Evolutionary conservation across 768 basidiomycete genomes (phyloP).

Genomic region (Hysterangium stoloniferum): DNA sequence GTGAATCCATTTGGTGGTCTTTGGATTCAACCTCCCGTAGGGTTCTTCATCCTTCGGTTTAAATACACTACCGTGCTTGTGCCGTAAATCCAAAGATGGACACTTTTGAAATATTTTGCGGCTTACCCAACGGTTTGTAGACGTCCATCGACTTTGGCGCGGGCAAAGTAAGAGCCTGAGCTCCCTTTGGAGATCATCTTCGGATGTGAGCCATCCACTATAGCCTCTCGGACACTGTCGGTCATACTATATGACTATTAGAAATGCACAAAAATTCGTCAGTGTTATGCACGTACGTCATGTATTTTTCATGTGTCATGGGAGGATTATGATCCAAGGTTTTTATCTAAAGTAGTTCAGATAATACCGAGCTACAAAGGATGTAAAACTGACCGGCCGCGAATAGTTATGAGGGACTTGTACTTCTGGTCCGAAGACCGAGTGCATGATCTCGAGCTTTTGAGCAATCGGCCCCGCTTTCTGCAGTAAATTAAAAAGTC

Average conservation of each 20-base stretch:
- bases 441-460: slow-evolving; percentile 69
- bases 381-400: slow-evolving; percentile 26
- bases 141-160: slow-evolving; percentile 66
- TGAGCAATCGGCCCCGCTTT: slow-evolving; percentile 43
- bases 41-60: slow-evolving; percentile 91
- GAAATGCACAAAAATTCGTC: slow-evolving; percentile 5
- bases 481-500: slow-evolving; percentile 26
- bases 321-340: slow-evolving; percentile 75
- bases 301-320: slow-evolving; percentile 68
- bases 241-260: slow-evolving; percentile 13
- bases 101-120: background rate
- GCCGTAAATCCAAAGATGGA: too few species aligned
- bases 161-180: slow-evolving; percentile 88
- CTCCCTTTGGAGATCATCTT: slow-evolving; percentile 89
- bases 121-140: slow-evolving; percentile 77
- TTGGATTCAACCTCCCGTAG: slow-evolving; percentile 82
- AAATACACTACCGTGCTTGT: slow-evolving; percentile 52
- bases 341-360: slow-evolving; percentile 43
- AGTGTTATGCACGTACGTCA: slow-evolving; percentile 41
- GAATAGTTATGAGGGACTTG: slow-evolving; percentile 25
- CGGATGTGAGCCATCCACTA: slow-evolving; percentile 73
- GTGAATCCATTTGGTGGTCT: slow-evolving; percentile 90
- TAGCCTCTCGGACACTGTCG: slow-evolving; percentile 60
- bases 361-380: background rate
- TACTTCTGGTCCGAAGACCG: slow-evolving; percentile 66